A percentile compares a stretch with the other conserved stretches of the same genome.
These are phyloP conservation scores for Tricholoma sp. DNA, from an alignment of 768 basidiomycete genomes.

Conservation along the genomic window DNA sequence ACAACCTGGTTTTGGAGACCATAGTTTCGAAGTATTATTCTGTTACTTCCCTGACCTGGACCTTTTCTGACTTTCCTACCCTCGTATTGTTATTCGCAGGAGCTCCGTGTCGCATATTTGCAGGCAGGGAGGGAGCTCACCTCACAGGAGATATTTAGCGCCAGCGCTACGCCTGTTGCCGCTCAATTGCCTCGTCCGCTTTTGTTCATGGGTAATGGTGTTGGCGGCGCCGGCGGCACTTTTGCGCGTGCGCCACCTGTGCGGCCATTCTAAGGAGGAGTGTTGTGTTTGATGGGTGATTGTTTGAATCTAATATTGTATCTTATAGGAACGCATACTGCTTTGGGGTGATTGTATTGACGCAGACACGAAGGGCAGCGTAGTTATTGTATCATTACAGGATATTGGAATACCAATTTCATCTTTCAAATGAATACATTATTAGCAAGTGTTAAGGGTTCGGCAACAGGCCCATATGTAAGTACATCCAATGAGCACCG, in stretches of 20 bases:
- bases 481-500: not conserved
- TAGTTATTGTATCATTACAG: not conserved
- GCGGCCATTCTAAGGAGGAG: not conserved
- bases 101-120: conserved; percentile 44
- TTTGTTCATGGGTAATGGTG: not conserved
- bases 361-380: not conserved
- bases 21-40: conserved; percentile 43
- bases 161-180: not conserved
- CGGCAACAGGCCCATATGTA: not conserved
- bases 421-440: not conserved
- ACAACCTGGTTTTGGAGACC: conserved; percentile 32
- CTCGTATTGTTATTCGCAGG: conserved; percentile 25
- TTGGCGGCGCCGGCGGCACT: not conserved
- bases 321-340: not conserved
- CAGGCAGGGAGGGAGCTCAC: conserved; percentile 40
- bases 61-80: not conserved
- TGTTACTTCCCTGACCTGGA: not conserved
- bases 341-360: not conserved
- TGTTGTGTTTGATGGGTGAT: not conserved
- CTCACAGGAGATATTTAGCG: conserved; percentile 29
- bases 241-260: conserved; percentile 3
- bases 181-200: conserved; percentile 1
- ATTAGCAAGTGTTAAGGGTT: too few species aligned
- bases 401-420: not conserved
- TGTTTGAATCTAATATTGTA: not conserved